phyloP scores from a whole-genome alignment of 78 protist genomes.

The Chrysochromulina tobinii region DNA sequence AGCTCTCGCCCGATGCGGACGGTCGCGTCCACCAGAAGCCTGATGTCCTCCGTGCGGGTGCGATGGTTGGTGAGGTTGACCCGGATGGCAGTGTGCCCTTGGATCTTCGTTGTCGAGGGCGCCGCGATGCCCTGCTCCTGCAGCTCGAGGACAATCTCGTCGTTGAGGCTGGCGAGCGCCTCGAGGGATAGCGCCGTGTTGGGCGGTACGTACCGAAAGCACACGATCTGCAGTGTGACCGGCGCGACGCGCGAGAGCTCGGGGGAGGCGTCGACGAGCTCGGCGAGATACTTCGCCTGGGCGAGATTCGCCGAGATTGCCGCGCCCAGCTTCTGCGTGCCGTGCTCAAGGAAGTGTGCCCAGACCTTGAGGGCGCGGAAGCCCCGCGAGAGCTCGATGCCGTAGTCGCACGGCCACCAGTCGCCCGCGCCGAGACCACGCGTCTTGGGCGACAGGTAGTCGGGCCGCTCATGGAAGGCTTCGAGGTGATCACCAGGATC shows the following conservation, averaged over 20 bases:
- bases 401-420: background rate
- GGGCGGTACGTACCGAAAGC: background rate
- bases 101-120: background rate
- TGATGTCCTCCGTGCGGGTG: background rate
- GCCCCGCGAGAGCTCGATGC: background rate
- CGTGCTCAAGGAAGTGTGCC: background rate
- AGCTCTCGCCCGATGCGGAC: too few species aligned
- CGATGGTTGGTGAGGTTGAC: background rate
- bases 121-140: background rate
- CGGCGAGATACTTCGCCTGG: background rate
- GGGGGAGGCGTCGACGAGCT: background rate
- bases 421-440: background rate
- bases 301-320: background rate
- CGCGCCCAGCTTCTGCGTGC: background rate
- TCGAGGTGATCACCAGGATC: background rate
- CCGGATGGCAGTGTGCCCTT: background rate
- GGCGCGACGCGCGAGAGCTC: background rate
- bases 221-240: background rate
- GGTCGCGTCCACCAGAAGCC: background rate
- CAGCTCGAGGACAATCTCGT: background rate
- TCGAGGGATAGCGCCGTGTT: background rate
- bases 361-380: slow-evolving; percentile 16
- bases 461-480: background rate
- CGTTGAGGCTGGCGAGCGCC: background rate
- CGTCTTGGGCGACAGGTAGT: background rate